Percentiles rank a stretch among this genome's conserved stretches.
Conservation (phyloP, 176 grass and related monocot species). For the Carex scoparia region DNA sequence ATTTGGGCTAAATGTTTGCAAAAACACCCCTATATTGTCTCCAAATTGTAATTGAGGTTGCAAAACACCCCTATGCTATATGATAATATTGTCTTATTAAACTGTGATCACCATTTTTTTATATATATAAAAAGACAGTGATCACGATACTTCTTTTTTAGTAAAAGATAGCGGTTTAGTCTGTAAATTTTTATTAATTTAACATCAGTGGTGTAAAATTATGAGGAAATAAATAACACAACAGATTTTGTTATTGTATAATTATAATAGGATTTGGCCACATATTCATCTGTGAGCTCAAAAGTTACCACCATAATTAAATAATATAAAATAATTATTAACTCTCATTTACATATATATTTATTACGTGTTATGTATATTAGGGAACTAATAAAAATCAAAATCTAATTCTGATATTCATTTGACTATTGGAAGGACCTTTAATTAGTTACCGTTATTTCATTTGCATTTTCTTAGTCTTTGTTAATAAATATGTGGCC, state of each 20-base stretch:
- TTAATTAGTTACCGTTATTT: neutral
- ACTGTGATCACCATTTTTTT: neutral
- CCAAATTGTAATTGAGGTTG: neutral
- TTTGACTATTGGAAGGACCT: neutral
- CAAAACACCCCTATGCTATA: neutral
- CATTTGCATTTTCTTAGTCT: neutral
- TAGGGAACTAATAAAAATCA: neutral
- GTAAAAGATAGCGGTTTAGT: too few relatives aligned
- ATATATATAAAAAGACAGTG: too few relatives aligned
- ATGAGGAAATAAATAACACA: too few relatives aligned
- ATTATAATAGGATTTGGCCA: too few relatives aligned
- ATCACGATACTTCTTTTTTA: too few relatives aligned
- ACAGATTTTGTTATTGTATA: too few relatives aligned
- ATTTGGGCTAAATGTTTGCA: neutral
- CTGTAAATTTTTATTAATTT: too few relatives aligned
- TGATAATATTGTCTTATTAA: neutral
- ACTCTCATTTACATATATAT: neutral
- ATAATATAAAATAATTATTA: neutral
- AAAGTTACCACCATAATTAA: neutral
- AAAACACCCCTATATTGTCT: neutral
- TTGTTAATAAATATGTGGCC: neutral
- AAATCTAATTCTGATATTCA: neutral
- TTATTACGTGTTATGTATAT: neutral
- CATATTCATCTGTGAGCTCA: too few relatives aligned
- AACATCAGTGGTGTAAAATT: too few relatives aligned